Base-by-base conservation (phyloP, 169 alveolate genomes). In the Eimeria necatrix region DNA sequence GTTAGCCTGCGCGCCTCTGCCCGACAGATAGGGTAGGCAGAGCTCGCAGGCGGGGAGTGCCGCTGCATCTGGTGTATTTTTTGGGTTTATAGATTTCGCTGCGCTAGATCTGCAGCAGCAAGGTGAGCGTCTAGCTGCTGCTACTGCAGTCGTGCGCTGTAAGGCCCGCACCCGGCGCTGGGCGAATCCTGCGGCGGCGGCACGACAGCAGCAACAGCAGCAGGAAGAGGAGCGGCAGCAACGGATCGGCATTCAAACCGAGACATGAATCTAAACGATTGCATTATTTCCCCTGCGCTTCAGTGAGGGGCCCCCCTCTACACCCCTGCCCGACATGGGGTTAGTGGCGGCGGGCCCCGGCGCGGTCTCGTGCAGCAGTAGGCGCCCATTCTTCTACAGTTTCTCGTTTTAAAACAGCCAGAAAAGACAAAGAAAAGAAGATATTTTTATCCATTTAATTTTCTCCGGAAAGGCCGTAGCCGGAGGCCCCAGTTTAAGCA, bases 151-250 rank as follows among this genome's bases (percentile, higher is more conserved):
- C 78, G 78, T 68, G 78, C 78, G 78, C 46, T 24, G 68, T 68
- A n/a, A 68, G 78, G 78, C 78, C 78, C 78, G 78, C 78, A 68
- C 78, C 78, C 78, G n/a, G 41, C n/a, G n/a, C 46, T 18, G 68
- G 68, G 12, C 20, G 68, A 14, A 56, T 56, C 68, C 68, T 14
- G 68, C 20, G 68, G 20, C 68, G 68, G 68, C 68, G 68, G 78
- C 32, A n/a, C 46, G 14, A 68, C 32, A 68, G 32, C 78, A 68
- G 78, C 78, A 68, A 24, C 2, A 68, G 46, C 78, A 18, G 78
- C 78, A 68, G 78, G 12, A 56, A 56, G 22, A 12, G 20, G 22
- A 56, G 68, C 68, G 2, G 68, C 68, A 56, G 68, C 68, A 56
- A 56, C 68, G 20, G 68, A 32, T 32, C 41, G 41, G 41, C 41